Evolutionary conservation across 202 grass and related monocot genomes (phyloP).

Genomic region (Schoenoplectus triqueter): DNA sequence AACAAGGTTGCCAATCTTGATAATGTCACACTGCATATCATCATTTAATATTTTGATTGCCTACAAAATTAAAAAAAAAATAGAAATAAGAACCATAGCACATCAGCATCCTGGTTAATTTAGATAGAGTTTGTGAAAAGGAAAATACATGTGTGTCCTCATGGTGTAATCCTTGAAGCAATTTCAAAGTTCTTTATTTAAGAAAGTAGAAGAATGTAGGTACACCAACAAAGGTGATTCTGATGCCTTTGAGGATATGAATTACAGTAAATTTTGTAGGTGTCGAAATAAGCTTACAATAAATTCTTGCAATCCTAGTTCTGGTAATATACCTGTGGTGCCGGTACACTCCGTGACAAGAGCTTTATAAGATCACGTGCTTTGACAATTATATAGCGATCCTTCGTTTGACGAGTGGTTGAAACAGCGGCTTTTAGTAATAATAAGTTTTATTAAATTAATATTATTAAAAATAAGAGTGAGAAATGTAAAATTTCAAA

Average conservation of each 20-base stretch:
- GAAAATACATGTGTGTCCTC: background rate
- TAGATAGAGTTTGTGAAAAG: background rate
- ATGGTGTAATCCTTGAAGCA: background rate
- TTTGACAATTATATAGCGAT: conserved; percentile 90
- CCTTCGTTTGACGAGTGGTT: conserved; percentile 83
- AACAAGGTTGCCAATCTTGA: conserved; percentile 79
- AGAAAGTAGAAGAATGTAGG: background rate
- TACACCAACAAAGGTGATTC: background rate
- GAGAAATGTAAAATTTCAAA: no score
- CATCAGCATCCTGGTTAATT: background rate
- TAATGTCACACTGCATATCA: conserved; percentile 94
- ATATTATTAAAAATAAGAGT: no score
- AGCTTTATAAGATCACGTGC: conserved; percentile 90
- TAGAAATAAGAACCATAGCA: conserved; percentile 1
- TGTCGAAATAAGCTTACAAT: background rate
- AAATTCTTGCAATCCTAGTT: background rate
- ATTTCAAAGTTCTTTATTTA: background rate
- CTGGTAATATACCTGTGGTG: conserved; percentile 59
- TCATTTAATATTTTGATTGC: conserved; percentile 95
- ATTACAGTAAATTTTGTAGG: background rate
- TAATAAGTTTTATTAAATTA: no score
- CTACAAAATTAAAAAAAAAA: conserved; percentile 44
- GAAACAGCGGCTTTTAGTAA: no score
- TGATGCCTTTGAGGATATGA: background rate
- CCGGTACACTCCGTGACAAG: conserved; percentile 85